Evolutionary conservation across 345 rosid genomes (phyloP).

Genomic region (Brassica incana): DNA sequence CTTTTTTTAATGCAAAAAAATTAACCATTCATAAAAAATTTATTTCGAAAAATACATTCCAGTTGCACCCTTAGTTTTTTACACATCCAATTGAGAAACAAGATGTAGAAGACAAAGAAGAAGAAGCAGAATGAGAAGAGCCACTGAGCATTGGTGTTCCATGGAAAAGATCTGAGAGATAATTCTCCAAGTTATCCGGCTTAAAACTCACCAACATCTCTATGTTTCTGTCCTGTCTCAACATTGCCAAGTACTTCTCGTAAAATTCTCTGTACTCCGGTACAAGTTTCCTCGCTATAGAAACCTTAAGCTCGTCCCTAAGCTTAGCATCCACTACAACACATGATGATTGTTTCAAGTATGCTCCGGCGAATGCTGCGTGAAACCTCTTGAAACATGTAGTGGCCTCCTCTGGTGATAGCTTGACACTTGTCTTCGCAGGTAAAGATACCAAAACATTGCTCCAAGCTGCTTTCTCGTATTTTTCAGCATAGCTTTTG

Average conservation of each 20-base stretch:
- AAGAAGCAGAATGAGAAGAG: slow-evolving; percentile 1
- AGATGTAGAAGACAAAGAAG: slow-evolving; percentile 36
- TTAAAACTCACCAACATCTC: slow-evolving; percentile 43
- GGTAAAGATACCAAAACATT: slow-evolving; percentile 56
- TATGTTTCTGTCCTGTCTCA: slow-evolving; percentile 41
- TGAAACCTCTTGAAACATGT: slow-evolving; percentile 58
- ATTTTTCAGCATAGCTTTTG: slow-evolving; percentile 52
- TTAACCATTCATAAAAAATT: too few relatives aligned
- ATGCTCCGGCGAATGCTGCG: slow-evolving; percentile 61
- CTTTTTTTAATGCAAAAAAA: too few relatives aligned
- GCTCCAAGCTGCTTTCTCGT: slow-evolving; percentile 65
- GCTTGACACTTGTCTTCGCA: slow-evolving; percentile 8
- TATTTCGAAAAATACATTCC: too few relatives aligned
- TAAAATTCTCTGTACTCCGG: slow-evolving; percentile 59
- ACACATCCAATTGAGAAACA: slow-evolving; percentile 40
- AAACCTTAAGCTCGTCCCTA: slow-evolving; percentile 61
- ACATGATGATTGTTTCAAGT: slow-evolving; percentile 57
- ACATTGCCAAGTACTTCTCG: slow-evolving; percentile 24
- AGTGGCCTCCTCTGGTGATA: slow-evolving; percentile 44
- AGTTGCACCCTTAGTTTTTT: not conserved
- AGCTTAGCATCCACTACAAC: slow-evolving; percentile 50
- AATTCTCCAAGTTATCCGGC: slow-evolving; percentile 62
- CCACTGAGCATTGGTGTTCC: slow-evolving; percentile 42
- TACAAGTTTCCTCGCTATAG: slow-evolving; percentile 57
- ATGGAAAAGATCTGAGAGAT: slow-evolving; percentile 63